phyloP scores from a whole-genome alignment of 169 alveolate species.

The Condylostoma magnum region DNA sequence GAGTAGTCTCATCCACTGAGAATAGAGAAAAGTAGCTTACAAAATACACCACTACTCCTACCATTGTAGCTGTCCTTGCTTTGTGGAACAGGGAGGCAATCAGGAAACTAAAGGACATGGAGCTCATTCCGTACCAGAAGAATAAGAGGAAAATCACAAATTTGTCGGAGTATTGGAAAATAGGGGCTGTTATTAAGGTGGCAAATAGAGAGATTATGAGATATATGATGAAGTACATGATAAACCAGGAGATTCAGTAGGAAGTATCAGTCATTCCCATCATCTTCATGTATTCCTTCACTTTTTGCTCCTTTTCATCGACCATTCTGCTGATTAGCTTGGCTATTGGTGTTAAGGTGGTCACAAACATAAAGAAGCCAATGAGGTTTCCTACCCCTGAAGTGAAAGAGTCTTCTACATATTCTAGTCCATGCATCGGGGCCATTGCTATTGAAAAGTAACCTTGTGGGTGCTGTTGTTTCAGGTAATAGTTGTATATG shows the following conservation, averaged over 20 bases:
- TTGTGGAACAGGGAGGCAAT: constrained; percentile 54
- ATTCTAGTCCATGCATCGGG: constrained; percentile 15
- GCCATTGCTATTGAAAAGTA: background rate
- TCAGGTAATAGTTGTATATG: background rate
- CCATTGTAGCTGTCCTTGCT: constrained; percentile 57
- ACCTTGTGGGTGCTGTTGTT: background rate
- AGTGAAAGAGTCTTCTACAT: constrained; percentile 5
- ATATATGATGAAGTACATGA: constrained; percentile 46
- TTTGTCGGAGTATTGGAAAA: constrained; percentile 26
- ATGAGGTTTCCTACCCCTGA: background rate
- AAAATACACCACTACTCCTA: constrained; percentile 54
- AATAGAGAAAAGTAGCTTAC: constrained; percentile 37
- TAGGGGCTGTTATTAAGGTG: background rate
- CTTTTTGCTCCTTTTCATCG: constrained; percentile 75
- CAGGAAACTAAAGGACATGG: constrained; percentile 39
- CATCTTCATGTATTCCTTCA: constrained; percentile 80
- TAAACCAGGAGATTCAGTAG: constrained; percentile 66
- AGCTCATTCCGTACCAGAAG: constrained; percentile 35
- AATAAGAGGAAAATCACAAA: constrained; percentile 41
- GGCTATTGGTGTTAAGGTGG: constrained; percentile 14
- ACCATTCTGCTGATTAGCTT: constrained; percentile 45
- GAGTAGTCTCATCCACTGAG: constrained; percentile 26
- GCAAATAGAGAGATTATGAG: constrained; percentile 21
- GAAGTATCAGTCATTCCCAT: constrained; percentile 70
- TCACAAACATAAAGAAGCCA: constrained; percentile 11